These are phyloP conservation scores for Colletotrichum sp. DNA, from an alignment of 2,329 filamentous ascomycete species.

Conservation along the genomic window DNA sequence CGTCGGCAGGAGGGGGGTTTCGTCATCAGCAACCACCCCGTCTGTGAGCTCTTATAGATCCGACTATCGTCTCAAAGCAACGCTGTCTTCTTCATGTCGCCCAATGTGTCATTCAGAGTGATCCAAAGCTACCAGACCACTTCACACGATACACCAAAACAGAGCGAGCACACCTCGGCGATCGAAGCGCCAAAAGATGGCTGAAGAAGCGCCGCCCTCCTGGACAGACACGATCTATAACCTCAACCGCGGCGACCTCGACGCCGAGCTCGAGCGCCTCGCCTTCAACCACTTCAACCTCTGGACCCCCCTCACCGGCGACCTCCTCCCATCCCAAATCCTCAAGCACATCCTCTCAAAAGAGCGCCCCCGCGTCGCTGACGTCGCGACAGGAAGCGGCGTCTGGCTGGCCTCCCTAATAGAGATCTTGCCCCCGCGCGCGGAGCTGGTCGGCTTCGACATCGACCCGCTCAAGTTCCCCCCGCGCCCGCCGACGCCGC, in stretches of 20 bases:
- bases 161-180: neutral
- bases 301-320: conserved; percentile 8
- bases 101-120: neutral
- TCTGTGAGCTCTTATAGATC: neutral
- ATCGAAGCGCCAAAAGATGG: neutral
- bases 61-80: neutral
- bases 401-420: conserved; percentile 25
- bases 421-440: neutral
- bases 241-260: conserved; percentile 7
- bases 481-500: neutral
- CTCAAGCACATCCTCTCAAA: neutral
- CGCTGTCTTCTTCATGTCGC: neutral
- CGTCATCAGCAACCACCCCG: neutral
- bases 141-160: neutral
- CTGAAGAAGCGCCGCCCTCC: neutral
- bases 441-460: conserved; percentile 24
- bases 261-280: conserved; percentile 10
- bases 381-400: conserved; percentile 25
- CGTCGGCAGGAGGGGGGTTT: neutral
- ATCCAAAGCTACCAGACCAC: neutral
- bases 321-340: conserved; percentile 5
- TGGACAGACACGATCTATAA: conserved; percentile 11
- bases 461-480: conserved; percentile 24
- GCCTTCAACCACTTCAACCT: conserved; percentile 16
- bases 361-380: conserved; percentile 17